Evolutionary conservation across 495 filamentous ascomycete species (phyloP).

Genomic region (Paragyromitra xinjiangensis): DNA sequence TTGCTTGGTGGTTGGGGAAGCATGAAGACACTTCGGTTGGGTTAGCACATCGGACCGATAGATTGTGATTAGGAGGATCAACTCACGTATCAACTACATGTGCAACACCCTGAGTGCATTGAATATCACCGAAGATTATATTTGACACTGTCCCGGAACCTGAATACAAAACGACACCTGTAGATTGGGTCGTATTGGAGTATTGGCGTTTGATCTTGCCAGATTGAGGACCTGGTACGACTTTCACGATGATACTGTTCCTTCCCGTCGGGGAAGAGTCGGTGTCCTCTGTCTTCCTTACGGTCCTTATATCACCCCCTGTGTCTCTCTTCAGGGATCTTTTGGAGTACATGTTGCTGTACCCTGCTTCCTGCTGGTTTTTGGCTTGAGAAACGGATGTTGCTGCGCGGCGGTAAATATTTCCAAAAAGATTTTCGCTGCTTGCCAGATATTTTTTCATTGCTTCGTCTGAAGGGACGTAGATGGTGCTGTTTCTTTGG

Average conservation of each 20-base stretch:
- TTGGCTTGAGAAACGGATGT: not conserved
- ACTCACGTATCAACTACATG: constrained; percentile 27
- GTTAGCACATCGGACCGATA: not conserved
- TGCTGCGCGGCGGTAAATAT: constrained; percentile 1
- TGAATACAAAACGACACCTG: constrained; percentile 5
- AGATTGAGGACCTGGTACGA: not conserved
- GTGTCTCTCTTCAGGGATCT: too few relatives aligned
- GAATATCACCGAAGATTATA: constrained; percentile 6
- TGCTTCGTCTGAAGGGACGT: not conserved
- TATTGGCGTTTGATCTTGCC: not conserved
- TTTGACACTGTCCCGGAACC: constrained; percentile 6
- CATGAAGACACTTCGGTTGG: constrained; percentile 1
- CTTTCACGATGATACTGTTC: not conserved
- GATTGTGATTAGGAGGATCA: not conserved
- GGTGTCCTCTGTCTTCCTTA: not conserved
- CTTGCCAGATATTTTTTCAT: not conserved
- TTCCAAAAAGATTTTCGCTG: not conserved
- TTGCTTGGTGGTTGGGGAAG: not conserved
- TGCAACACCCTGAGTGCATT: not conserved
- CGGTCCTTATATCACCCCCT: not conserved
- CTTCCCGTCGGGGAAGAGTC: not conserved
- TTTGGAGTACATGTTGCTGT: too few relatives aligned
- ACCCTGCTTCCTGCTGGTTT: too few relatives aligned
- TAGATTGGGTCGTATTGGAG: not conserved
- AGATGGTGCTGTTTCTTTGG: not conserved